Conservation (phyloP, 495 filamentous ascomycete species). For the Podospora pseudocomata region DNA sequence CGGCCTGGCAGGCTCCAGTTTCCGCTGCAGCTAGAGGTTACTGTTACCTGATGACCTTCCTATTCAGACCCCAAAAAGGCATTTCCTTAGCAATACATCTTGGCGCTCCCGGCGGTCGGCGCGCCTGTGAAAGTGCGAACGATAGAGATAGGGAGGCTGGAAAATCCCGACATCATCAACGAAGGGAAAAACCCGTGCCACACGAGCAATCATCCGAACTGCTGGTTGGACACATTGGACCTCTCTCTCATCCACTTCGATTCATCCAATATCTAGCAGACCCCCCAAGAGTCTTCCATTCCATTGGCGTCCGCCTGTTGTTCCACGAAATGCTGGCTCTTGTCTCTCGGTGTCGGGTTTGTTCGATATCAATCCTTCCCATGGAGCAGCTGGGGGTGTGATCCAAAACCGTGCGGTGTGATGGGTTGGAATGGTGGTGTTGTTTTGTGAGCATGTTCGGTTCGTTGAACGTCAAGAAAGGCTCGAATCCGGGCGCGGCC, state of each 20-base stretch:
- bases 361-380: not conserved
- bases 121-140: not conserved
- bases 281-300: not conserved
- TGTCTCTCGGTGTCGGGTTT: not conserved
- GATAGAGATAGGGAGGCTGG: not conserved
- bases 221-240: not conserved
- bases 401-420: not conserved
- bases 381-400: not conserved
- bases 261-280: not conserved
- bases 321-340: not conserved
- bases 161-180: not conserved
- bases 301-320: not conserved
- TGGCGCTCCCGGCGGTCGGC: conserved; percentile 18
- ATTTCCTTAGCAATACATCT: conserved; percentile 16
- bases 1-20: conserved; percentile 20
- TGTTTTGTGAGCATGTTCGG: conserved; percentile 1
- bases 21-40: conserved; percentile 34
- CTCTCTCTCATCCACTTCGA: too few relatives aligned
- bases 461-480: conserved; percentile 1
- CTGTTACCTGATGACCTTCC: conserved; percentile 36
- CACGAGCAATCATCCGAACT: conserved; percentile 11
- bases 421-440: not conserved
- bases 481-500: conserved; percentile 5
- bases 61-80: conserved; percentile 19
- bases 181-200: conserved; percentile 7